phyloP scores from a whole-genome alignment of 2,329 filamentous ascomycete genomes.

The Paecilomyces dactylethromorphus region DNA sequence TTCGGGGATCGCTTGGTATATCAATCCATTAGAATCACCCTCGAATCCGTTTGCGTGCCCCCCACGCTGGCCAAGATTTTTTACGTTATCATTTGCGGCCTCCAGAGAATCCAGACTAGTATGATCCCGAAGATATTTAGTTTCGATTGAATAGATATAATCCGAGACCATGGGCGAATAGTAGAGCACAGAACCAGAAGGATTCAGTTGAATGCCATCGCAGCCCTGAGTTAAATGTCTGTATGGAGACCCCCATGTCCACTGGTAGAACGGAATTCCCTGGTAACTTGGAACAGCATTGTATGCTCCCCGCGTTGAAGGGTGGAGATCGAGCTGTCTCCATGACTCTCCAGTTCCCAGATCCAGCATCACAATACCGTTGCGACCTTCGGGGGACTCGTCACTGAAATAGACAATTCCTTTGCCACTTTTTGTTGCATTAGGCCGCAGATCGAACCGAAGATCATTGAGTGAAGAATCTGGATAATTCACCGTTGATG shows the following conservation, averaged over 20 bases:
- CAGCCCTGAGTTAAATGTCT: conserved; percentile 8
- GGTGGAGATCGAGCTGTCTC: conserved; percentile 13
- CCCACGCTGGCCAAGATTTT: conserved; percentile 39
- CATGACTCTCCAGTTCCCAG: conserved; percentile 12
- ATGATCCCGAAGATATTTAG: conserved; percentile 28
- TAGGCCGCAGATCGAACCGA: conserved; percentile 40
- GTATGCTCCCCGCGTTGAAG: conserved; percentile 14
- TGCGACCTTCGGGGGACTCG: conserved; percentile 40
- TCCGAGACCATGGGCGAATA: conserved; percentile 36
- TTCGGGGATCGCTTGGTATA: conserved; percentile 43
- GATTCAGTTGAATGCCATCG: conserved; percentile 19
- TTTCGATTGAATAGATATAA: conserved; percentile 27
- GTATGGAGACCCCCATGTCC: not conserved
- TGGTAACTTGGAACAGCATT: conserved; percentile 28
- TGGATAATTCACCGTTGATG: conserved; percentile 36
- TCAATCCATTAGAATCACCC: conserved; percentile 36
- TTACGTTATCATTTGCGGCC: conserved; percentile 40
- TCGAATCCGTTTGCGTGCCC: conserved; percentile 42
- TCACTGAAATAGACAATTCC: conserved; percentile 43
- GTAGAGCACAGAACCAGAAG: conserved; percentile 34
- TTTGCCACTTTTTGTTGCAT: conserved; percentile 29
- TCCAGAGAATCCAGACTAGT: conserved; percentile 28
- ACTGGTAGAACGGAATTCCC: conserved; percentile 26
- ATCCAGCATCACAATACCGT: conserved; percentile 38
- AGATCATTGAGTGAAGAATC: conserved; percentile 44